Evolutionary conservation across 2,329 filamentous ascomycete species (phyloP), one percentile per base, ranked within the genome.

Genomic region (Delphinella strobiligena): DNA sequence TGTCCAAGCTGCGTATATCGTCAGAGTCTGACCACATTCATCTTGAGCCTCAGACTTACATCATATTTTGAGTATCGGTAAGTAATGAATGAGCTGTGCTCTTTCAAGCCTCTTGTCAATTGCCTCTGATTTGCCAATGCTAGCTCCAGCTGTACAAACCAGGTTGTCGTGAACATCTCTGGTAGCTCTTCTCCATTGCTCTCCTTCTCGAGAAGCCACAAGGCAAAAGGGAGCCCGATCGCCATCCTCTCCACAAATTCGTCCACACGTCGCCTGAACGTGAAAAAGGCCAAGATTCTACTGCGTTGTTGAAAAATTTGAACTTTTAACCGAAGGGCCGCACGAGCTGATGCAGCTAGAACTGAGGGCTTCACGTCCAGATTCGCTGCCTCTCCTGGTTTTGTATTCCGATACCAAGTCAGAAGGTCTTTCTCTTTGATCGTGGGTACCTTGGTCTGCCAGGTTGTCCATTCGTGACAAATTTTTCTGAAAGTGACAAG

Each of bases 401-500:
- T 27, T 27, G 22, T 59, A 14, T 58, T 48, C 9, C 59, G 51
- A 50, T 68, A 71, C 68, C 70, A 74, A 11, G 60, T 56, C 22
- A 69, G 56, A 5, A 73, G 60, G 30, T 70, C 66, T n/a, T 60
- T 55, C 45, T 72, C 69, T 31, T 65, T 62, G 19, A 72, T 55
- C 4, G 61, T 61, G 35, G 66, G 63, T 32, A 74, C 66, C 31
- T 66, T 64, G 38, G 63, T 55, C 45, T 68, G 64, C 75, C 75
- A 79, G 2, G 65, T 71, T 3, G 71, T 68, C 75, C 75, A 80
- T 46, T 71, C 66, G 16, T 68, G 68, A 29, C 67, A 68, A 4
- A 75, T 64, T 2, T 59, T 60, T n/a, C 73, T 64, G 43, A 75
- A 67, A 8, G 69, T 69, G 15, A 73, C 49, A 2, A 76, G 47